Evolutionary conservation across 345 rosid genomes (phyloP).

Genomic region (Eutrema japonicum): DNA sequence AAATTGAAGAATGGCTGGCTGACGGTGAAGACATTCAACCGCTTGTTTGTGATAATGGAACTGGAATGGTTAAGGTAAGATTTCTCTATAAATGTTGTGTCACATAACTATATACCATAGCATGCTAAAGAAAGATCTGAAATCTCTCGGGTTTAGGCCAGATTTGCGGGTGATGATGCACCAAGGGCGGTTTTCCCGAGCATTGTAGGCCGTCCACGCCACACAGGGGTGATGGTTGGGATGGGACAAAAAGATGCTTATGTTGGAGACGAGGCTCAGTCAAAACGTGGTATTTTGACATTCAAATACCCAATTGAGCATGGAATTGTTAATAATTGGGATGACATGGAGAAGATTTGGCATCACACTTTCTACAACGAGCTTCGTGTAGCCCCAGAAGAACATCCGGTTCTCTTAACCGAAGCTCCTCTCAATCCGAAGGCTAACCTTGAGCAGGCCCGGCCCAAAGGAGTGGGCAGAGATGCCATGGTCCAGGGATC

Average conservation of each 20-base stretch:
- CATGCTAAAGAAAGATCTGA: no score
- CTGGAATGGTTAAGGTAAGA: constrained; percentile 1
- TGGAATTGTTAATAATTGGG: constrained; percentile 89
- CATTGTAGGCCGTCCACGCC: constrained; percentile 81
- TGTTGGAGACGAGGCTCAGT: constrained; percentile 81
- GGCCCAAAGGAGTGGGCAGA: no score
- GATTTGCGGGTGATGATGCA: constrained; percentile 91
- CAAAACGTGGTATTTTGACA: constrained; percentile 66
- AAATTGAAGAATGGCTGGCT: neutral
- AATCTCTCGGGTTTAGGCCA: constrained; percentile 50
- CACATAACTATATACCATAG: no score
- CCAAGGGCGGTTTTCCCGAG: constrained; percentile 85
- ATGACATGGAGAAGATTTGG: constrained; percentile 94
- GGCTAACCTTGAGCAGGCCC: constrained; percentile 87
- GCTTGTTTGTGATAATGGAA: neutral
- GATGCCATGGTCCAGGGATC: no score
- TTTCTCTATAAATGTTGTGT: neutral
- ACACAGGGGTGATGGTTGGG: constrained; percentile 83
- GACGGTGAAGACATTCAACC: constrained; percentile 9
- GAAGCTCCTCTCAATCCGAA: constrained; percentile 92
- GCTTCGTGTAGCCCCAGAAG: constrained; percentile 89
- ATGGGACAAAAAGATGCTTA: constrained; percentile 85
- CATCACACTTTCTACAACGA: constrained; percentile 86
- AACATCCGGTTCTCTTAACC: constrained; percentile 68
- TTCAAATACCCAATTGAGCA: constrained; percentile 77